Percentiles rank a stretch among this genome's conserved stretches.
Evolutionary conservation across 164 flowering plant species (phyloP).

Genomic region (Chimonanthus praecox): DNA sequence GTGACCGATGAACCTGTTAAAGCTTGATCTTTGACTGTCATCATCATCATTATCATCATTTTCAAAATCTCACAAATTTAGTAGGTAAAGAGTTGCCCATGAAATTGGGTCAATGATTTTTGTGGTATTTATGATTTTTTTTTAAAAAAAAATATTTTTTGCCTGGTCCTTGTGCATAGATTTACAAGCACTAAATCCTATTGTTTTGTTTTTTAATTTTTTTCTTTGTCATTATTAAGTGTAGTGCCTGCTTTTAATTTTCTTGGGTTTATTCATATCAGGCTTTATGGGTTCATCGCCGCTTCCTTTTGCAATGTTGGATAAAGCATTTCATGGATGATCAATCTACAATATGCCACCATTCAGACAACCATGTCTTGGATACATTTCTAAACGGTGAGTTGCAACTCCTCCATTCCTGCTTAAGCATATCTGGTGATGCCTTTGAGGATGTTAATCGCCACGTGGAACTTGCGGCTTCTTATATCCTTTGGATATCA

Average conservation of each 20-base stretch:
- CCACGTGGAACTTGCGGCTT: conserved; percentile 53
- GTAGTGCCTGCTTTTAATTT: not conserved
- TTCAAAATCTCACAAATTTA: not conserved
- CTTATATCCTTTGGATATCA: conserved; percentile 64
- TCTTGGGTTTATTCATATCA: conserved; percentile 17
- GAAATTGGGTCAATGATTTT: too few relatives aligned
- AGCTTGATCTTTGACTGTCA: not conserved
- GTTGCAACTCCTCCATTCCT: conserved; percentile 41
- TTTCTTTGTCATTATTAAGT: not conserved
- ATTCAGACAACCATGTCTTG: conserved; percentile 10
- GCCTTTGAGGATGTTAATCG: conserved; percentile 62
- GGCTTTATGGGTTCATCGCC: conserved; percentile 94
- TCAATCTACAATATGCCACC: conserved; percentile 4
- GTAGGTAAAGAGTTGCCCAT: too few relatives aligned
- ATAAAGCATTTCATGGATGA: conserved; percentile 32
- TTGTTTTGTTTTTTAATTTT: too few relatives aligned
- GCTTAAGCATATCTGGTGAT: conserved; percentile 32
- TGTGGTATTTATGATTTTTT: not conserved
- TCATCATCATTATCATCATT: too few relatives aligned
- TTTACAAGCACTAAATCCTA: too few relatives aligned
- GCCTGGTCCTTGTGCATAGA: not conserved
- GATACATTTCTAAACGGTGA: conserved; percentile 44
- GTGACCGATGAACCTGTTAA: not conserved
- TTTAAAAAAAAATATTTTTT: not conserved
- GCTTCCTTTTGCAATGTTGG: conserved; percentile 70